Conservation (phyloP, 345 rosid species). For the Dimocarpus longan region DNA sequence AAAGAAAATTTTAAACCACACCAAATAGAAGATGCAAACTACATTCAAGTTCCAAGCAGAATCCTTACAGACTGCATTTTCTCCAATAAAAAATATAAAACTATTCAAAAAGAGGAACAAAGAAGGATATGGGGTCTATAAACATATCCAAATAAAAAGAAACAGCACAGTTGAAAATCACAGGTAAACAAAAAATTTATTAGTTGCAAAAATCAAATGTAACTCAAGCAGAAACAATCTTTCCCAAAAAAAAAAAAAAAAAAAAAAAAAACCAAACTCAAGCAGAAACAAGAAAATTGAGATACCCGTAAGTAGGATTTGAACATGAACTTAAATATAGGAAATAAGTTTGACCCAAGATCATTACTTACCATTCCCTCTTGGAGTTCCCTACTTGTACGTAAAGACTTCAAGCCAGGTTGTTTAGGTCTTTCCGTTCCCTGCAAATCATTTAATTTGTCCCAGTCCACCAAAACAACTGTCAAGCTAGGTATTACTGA, state of each 20-base stretch:
- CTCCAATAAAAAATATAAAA: neutral
- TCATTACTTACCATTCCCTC: slow-evolving; percentile 78
- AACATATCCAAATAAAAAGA: neutral
- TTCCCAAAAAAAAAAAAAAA: no score
- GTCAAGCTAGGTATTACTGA: neutral
- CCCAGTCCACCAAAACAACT: slow-evolving; percentile 20
- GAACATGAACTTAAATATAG: slow-evolving; percentile 5
- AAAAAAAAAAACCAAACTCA: neutral
- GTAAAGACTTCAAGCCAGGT: slow-evolving; percentile 80
- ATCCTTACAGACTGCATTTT: neutral
- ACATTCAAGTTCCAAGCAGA: neutral
- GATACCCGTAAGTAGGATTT: neutral
- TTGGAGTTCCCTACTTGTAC: slow-evolving; percentile 68
- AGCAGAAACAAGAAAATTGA: neutral
- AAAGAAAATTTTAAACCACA: neutral
- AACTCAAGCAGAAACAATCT: neutral
- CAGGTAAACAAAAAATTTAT: neutral
- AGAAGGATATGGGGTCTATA: neutral
- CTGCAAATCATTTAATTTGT: slow-evolving; percentile 38
- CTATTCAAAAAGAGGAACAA: neutral
- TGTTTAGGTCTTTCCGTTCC: slow-evolving; percentile 66
- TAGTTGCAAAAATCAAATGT: neutral
- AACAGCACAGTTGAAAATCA: neutral
- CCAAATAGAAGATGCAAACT: neutral
- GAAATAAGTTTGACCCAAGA: slow-evolving; percentile 6